Percentiles rank a stretch among this genome's conserved stretches.
Evolutionary conservation across 2,329 filamentous ascomycete genomes (phyloP).

Genomic region (Oidium heveae): DNA sequence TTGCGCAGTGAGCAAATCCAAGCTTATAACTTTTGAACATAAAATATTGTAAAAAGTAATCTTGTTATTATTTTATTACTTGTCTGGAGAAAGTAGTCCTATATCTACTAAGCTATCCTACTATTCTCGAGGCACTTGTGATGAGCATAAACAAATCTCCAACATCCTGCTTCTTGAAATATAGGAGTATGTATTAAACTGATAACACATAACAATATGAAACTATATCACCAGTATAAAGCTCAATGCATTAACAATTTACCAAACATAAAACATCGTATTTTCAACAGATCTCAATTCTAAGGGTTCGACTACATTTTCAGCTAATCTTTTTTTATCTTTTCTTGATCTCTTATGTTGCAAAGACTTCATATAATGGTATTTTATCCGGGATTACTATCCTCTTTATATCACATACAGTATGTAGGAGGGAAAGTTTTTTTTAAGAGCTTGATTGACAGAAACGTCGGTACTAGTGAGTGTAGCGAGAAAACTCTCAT

Average conservation of each 20-base stretch:
- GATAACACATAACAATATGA: not conserved
- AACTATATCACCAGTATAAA: not conserved
- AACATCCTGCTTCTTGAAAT: too few relatives aligned
- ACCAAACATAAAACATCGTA: not conserved
- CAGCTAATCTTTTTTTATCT: not conserved
- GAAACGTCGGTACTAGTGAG: not conserved
- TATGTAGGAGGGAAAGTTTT: not conserved
- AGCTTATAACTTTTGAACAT: not conserved
- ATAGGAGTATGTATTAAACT: too few relatives aligned
- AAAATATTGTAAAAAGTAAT: too few relatives aligned
- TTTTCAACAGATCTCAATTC: not conserved
- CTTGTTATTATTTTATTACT: too few relatives aligned
- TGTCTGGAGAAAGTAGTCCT: not conserved
- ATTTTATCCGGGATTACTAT: not conserved
- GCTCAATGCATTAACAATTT: not conserved
- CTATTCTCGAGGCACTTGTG: not conserved
- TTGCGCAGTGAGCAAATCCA: not conserved
- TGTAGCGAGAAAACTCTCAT: not conserved
- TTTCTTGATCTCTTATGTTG: conserved; percentile 1
- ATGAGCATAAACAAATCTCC: not conserved
- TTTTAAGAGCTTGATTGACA: not conserved
- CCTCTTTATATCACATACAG: not conserved
- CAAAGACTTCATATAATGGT: not conserved
- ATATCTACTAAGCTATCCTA: not conserved
- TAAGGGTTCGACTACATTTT: not conserved